Base-by-base conservation (phyloP, 2,329 filamentous ascomycete genomes). In the Cercospora beticola region DNA sequence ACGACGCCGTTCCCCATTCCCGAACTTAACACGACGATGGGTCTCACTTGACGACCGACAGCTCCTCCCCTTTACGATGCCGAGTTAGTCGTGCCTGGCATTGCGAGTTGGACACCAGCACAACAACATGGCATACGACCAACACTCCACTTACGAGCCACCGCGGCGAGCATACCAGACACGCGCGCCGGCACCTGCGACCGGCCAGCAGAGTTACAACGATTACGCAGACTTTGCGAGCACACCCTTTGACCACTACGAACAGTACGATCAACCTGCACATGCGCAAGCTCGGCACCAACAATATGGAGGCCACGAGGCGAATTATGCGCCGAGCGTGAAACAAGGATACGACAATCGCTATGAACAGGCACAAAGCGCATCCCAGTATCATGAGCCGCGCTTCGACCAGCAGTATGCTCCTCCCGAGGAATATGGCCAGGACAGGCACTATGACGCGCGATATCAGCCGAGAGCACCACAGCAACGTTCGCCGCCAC, bases 381-480 rank as follows among this genome's bases (percentile, higher is more conserved):
- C 28, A 30, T 61, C 57, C 12, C 68, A 64, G 26, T 57, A 68
- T 28, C 46, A 61, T 49, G 60, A 63, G 33, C 52, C 18, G 54
- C 69, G 67, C 33, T 61, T 67, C 18, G 46, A 64, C 31, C 67
- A 72, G 26, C 68, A 71, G 30, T 57, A 71, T 58, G 62, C 46
- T 43, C 64, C 66, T 43, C 64, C 66, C 16, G 62, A 66, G 18
- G 65, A 71, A n/a, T 56, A 71, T 36, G 23, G 46, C 16, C 67
- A 72, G n/a, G 72, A 72, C 21, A 72, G 73, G 16, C 59, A 63
- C 23, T 74, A 75, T 18, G 75, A 75, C 40, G 69, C 74, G 30
- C 68, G 74, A 64, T 76, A 75, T 46, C 74, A 75, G 65, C 71
- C 73, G 31, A 69, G 72, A 57, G 70, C 70, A n/a, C 72, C 69